Percentiles rank a stretch among this genome's conserved stretches.
These are phyloP conservation scores for Tremella mesenterica DNA, from an alignment of 768 basidiomycete genomes.

Conservation along the genomic window DNA sequence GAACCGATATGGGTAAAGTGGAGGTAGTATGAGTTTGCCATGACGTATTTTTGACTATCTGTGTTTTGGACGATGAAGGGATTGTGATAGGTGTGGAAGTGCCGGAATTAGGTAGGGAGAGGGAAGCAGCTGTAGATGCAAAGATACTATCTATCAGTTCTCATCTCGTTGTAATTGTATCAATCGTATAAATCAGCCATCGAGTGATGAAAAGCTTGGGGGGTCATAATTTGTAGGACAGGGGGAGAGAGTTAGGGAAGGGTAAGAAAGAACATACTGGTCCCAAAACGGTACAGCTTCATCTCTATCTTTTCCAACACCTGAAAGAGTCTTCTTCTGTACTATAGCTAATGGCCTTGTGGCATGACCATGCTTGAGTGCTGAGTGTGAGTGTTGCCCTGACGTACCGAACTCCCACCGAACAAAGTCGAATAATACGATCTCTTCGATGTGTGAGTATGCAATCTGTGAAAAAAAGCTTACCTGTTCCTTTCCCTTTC, in stretches of 20 bases:
- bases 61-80: slow-evolving; percentile 49
- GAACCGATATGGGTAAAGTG: slow-evolving; percentile 28
- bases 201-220: background rate
- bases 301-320: slow-evolving; percentile 85
- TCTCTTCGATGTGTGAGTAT: too few relatives aligned
- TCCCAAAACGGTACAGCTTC: slow-evolving; percentile 98
- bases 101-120: slow-evolving; percentile 53
- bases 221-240: too few relatives aligned
- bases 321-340: slow-evolving; percentile 75
- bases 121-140: slow-evolving; percentile 69
- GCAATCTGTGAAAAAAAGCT: slow-evolving; percentile 3
- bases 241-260: too few relatives aligned
- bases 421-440: too few relatives aligned
- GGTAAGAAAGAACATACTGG: slow-evolving; percentile 56
- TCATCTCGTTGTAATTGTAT: background rate
- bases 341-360: slow-evolving; percentile 65
- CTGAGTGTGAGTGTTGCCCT: slow-evolving; percentile 36
- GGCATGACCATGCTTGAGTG: slow-evolving; percentile 74
- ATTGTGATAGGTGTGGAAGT: slow-evolving; percentile 15
- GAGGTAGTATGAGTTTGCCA: slow-evolving; percentile 2
- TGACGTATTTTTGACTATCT: slow-evolving; percentile 7
- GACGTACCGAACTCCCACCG: background rate
- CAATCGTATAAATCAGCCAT: too few relatives aligned
- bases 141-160: slow-evolving; percentile 54
- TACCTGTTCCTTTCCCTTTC: slow-evolving; percentile 65